Evolutionary conservation across 139 green algal species (phyloP).

Genomic region (Desmodesmus armatus): DNA sequence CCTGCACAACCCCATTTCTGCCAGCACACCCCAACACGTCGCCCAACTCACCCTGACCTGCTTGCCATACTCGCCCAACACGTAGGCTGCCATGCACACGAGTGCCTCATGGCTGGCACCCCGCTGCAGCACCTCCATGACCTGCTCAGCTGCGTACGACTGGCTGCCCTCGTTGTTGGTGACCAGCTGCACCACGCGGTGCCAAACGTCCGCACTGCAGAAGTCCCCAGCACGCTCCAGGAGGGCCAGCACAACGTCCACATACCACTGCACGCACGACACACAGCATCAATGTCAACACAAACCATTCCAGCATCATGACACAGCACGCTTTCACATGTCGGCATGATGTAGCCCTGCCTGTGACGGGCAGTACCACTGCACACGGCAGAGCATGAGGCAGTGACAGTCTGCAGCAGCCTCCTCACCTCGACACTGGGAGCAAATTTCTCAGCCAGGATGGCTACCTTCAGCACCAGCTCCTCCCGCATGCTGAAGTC

Average conservation of each 20-base stretch:
- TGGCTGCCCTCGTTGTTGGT: constrained; percentile 94
- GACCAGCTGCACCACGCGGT: constrained; percentile 95
- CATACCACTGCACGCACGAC: constrained; percentile 83
- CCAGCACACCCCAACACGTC: not conserved
- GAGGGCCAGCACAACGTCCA: constrained; percentile 90
- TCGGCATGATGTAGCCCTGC: too few species aligned
- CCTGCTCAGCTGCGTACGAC: constrained; percentile 81
- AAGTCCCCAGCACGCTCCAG: constrained; percentile 95
- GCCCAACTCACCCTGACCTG: constrained; percentile 63
- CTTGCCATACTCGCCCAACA: constrained; percentile 93
- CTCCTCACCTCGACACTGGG: constrained; percentile 84
- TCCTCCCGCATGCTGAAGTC: constrained; percentile 97
- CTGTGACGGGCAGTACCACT: not conserved
- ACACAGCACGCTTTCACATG: too few species aligned
- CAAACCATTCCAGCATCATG: too few species aligned
- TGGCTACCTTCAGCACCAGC: constrained; percentile 96
- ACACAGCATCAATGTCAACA: too few species aligned
- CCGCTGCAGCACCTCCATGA: constrained; percentile 70
- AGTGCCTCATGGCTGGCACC: constrained; percentile 80
- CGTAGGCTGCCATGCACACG: constrained; percentile 82
- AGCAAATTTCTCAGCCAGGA: constrained; percentile 95
- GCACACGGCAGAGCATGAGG: not conserved
- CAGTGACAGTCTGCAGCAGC: not conserved
- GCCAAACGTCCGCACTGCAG: constrained; percentile 96
- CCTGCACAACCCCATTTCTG: too few species aligned